Base-by-base conservation (phyloP, 495 filamentous ascomycete species). In the Daldinia grandis region DNA sequence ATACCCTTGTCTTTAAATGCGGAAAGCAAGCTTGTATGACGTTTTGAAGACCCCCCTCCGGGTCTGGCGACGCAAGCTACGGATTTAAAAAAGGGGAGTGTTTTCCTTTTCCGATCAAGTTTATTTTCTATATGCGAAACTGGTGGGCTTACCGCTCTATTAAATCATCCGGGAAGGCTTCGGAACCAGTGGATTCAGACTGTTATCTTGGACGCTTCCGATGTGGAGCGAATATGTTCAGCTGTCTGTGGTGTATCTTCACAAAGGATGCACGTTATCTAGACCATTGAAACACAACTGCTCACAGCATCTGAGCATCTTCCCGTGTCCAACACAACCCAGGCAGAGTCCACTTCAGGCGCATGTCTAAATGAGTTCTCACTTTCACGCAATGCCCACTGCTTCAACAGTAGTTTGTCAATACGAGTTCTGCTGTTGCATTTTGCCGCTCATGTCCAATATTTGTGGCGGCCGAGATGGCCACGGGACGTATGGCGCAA, bases 341-440 rank as follows among this genome's bases (percentile, higher is more conserved):
- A 9, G 33, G 3, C 10, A 35, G 33, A 35, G 12, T 10, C 33
- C 33, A 14, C 33, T 14, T 35, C 14, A 35, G 33, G 33, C 33
- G 12, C 33, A 35, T 35, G 19, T 5, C 15, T 49, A 56, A 50
- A 30, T 58, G 42, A 62, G 28, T 44, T 44, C 58, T 62, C 30
- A 55, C 42, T 69, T 60, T 64, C 24, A 30, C 58, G 47, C 15
- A 49, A 60, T 49, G 33, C 30, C 56, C 50, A 66, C 12, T 50
- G 12, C 47, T 24, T 50, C 6, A 7, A 24, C 3, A 17, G 27
- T 9, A 54, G 59, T 67, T 40, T 60, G 33, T 68, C 50, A 73
- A 73, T 65, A 73, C 70, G 70, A 73, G 70, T 65, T 73, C 42
- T 5, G 30, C 56, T 27, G 30, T 65, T 61, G 65, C 44, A 65